A percentile compares a stretch with the other conserved stretches of the same genome.
Conservation (phyloP, 2,329 filamentous ascomycete species). For the Trichoderma afroharzianum region DNA sequence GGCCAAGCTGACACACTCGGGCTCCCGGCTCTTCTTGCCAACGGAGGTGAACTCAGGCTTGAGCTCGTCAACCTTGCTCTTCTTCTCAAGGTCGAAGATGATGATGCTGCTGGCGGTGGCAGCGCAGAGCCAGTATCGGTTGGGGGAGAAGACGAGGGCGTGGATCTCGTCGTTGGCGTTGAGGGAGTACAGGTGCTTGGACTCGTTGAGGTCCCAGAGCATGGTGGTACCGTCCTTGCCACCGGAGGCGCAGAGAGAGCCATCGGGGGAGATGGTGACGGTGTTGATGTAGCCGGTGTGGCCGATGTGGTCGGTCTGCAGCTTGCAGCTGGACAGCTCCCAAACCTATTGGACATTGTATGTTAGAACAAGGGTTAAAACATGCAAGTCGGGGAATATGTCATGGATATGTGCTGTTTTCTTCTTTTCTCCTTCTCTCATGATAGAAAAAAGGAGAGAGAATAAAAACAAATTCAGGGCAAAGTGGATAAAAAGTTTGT, state of each 20-base stretch:
- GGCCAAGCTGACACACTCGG: slow-evolving; percentile 94
- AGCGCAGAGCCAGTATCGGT: slow-evolving; percentile 99
- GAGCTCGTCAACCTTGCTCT: slow-evolving; percentile 99
- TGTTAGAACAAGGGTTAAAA: slow-evolving; percentile 8
- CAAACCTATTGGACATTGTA: slow-evolving; percentile 65
- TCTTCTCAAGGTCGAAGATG: slow-evolving; percentile 99
- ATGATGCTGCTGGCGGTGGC: slow-evolving; percentile 97
- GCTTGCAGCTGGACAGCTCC: slow-evolving; percentile 98
- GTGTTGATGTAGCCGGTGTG: slow-evolving; percentile 99
- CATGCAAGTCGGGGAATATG: not conserved
- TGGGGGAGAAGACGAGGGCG: slow-evolving; percentile 99
- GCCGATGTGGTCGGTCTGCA: slow-evolving; percentile 99
- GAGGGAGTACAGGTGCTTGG: slow-evolving; percentile 99
- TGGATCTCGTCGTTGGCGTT: slow-evolving; percentile 99
- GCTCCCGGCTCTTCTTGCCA: slow-evolving; percentile 98
- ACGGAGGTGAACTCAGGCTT: slow-evolving; percentile 97
- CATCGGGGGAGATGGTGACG: slow-evolving; percentile 99
- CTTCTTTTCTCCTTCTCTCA: not conserved
- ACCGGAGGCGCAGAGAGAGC: slow-evolving; percentile 97
- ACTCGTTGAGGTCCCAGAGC: slow-evolving; percentile 99
- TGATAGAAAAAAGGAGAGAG: slow-evolving; percentile 1
- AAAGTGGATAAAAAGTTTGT: slow-evolving; percentile 78
- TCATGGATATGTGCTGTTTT: not conserved
- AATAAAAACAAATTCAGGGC: slow-evolving; percentile 62
- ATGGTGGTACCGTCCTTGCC: slow-evolving; percentile 99